Evolutionary conservation across 2,329 filamentous ascomycete genomes (phyloP).

Genomic region (Sclerotinia borealis): DNA sequence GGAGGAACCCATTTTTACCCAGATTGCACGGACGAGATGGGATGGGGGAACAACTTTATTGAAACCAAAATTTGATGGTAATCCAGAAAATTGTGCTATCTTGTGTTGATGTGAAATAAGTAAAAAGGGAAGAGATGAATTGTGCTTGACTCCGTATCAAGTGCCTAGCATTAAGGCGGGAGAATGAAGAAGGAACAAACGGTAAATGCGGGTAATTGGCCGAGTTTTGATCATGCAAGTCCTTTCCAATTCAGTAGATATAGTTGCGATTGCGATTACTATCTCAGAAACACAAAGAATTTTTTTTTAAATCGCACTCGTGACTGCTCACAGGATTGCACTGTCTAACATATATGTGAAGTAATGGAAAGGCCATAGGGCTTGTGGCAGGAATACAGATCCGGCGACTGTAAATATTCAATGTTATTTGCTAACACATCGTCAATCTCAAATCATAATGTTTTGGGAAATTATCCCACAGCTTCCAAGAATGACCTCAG

Average conservation of each 20-base stretch:
- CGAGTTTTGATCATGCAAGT: neutral
- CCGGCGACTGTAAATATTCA: neutral
- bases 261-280: neutral
- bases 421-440: neutral
- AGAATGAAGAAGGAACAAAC: neutral
- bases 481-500: neutral
- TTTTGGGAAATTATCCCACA: neutral
- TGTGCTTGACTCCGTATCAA: neutral
- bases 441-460: neutral
- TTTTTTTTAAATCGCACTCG: neutral
- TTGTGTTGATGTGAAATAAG: neutral
- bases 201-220: too few relatives aligned
- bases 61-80: neutral
- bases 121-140: neutral
- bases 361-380: neutral
- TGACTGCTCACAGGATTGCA: too few relatives aligned
- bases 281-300: neutral
- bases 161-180: neutral
- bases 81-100: neutral
- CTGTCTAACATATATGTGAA: too few relatives aligned
- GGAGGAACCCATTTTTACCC: slow-evolving; percentile 6
- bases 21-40: neutral
- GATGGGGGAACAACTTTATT: neutral
- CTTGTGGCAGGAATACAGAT: neutral
- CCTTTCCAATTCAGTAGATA: neutral